These are phyloP conservation scores for Candolleomyces aberdarensis DNA, from an alignment of 768 basidiomycete genomes.

Conservation along the genomic window DNA sequence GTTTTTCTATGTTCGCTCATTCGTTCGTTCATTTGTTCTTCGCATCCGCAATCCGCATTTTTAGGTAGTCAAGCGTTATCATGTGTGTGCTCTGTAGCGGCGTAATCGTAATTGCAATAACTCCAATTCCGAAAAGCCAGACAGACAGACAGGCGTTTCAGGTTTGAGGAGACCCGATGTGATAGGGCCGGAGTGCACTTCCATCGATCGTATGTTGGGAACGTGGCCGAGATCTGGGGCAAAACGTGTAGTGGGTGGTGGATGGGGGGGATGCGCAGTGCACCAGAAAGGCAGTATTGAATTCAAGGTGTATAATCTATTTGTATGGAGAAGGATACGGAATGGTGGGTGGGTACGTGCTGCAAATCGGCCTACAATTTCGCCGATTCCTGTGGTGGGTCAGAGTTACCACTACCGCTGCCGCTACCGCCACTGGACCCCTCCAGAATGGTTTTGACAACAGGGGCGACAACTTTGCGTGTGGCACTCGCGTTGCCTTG, in stretches of 20 bases:
- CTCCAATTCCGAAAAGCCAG: too few species aligned
- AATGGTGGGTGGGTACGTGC: neutral
- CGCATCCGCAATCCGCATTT: too few species aligned
- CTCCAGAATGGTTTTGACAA: constrained; percentile 61
- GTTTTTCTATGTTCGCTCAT: too few species aligned
- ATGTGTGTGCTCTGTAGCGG: too few species aligned
- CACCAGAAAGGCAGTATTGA: neutral
- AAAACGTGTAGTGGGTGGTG: neutral
- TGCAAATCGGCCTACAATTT: neutral
- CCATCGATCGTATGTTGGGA: constrained; percentile 1
- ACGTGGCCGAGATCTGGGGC: neutral
- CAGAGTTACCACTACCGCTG: too few species aligned
- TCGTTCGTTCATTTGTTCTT: too few species aligned
- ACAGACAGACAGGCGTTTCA: neutral
- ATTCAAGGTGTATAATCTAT: neutral
- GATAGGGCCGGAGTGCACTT: neutral
- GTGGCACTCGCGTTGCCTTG: constrained; percentile 64
- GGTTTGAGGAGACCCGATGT: neutral
- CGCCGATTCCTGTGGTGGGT: neutral
- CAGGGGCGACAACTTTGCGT: constrained; percentile 65
- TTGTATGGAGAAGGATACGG: neutral
- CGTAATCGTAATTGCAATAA: too few species aligned
- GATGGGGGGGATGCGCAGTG: neutral
- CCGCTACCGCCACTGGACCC: constrained; percentile 1
- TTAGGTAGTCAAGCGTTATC: too few species aligned